Evolutionary conservation across 2,329 filamentous ascomycete genomes (phyloP).

Genomic region (Sporothrix pallida): DNA sequence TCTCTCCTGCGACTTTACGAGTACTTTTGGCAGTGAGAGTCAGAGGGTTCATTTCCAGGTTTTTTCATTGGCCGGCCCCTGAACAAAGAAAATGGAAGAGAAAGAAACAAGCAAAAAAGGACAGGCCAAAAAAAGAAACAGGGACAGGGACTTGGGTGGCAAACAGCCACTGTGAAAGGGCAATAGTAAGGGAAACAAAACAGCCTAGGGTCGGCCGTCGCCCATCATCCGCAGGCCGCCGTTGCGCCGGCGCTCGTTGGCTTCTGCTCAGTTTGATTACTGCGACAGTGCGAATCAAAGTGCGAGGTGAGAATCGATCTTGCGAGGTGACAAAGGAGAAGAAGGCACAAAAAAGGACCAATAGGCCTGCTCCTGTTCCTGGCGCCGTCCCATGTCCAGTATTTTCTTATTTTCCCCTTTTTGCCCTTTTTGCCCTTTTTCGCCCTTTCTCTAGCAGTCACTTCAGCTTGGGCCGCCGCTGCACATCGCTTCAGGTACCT

Average conservation of each 20-base stretch:
- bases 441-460: slow-evolving; percentile 23
- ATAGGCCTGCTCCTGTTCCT: slow-evolving; percentile 16
- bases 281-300: slow-evolving; percentile 1
- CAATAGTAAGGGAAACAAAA: neutral
- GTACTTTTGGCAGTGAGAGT: slow-evolving; percentile 11
- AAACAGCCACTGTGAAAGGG: neutral
- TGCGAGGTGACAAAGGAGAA: neutral
- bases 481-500: slow-evolving; percentile 19
- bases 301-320: neutral
- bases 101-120: too few species aligned
- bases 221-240: slow-evolving; percentile 27
- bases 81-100: too few species aligned
- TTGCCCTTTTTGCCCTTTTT: neutral
- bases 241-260: slow-evolving; percentile 18
- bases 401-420: neutral
- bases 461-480: neutral
- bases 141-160: neutral
- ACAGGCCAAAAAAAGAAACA: slow-evolving; percentile 22
- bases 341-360: neutral
- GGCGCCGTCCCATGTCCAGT: neutral
- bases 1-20: neutral
- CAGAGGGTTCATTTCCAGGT: slow-evolving; percentile 14
- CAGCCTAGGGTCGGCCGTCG: slow-evolving; percentile 3
- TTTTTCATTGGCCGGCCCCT: neutral
- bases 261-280: slow-evolving; percentile 3